Conservation (phyloP, 345 rosid species). For the Moricandia moricandioides region DNA sequence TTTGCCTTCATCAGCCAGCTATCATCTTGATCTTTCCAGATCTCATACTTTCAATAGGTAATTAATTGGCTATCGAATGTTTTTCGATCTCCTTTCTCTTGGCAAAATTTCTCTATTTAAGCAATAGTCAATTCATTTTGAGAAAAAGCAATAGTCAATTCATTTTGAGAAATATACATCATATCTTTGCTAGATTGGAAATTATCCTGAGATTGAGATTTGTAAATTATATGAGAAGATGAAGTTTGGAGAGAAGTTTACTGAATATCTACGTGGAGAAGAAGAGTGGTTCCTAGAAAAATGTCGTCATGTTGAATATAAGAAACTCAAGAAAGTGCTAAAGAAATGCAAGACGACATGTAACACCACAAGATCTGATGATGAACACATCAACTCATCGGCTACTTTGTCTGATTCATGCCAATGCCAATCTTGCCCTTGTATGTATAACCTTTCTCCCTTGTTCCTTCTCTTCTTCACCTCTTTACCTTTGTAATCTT, state of each 20-base stretch:
- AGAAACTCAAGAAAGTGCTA: constrained; percentile 76
- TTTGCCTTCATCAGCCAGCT: constrained; percentile 13
- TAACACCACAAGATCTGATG: constrained; percentile 34
- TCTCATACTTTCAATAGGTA: constrained; percentile 19
- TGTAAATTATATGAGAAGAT: constrained; percentile 35
- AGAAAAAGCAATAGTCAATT: not conserved
- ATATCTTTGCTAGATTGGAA: not conserved
- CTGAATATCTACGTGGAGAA: constrained; percentile 72
- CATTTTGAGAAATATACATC: too few relatives aligned
- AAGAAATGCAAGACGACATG: constrained; percentile 65
- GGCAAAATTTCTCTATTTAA: not conserved
- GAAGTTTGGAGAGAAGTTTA: constrained; percentile 91
- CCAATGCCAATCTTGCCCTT: constrained; percentile 58
- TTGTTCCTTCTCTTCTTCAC: not conserved
- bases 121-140: not conserved
- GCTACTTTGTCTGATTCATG: constrained; percentile 25
- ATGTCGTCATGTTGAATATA: constrained; percentile 78
- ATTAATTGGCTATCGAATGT: not conserved
- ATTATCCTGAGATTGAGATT: constrained; percentile 15
- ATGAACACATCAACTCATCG: constrained; percentile 20
- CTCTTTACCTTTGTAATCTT: not conserved
- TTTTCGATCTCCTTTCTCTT: not conserved
- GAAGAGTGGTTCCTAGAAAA: constrained; percentile 55
- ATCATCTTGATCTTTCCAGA: not conserved
- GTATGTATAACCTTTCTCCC: constrained; percentile 38